phyloP scores from a whole-genome alignment of 1,284 basidiomycete genomes.

The Phylloboletellus chloephorus region DNA sequence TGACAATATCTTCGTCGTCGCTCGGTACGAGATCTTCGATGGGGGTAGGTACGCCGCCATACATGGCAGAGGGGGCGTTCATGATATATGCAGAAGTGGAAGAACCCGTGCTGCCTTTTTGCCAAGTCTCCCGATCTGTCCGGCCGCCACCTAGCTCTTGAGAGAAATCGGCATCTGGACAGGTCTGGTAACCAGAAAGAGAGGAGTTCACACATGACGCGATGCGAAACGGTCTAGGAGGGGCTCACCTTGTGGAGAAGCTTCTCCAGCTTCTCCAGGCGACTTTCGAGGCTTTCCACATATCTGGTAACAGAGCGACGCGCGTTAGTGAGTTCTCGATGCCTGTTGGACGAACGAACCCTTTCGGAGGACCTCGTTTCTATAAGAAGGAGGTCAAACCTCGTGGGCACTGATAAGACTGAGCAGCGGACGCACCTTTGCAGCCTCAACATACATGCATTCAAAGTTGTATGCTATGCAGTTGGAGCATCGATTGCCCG shows the following conservation, averaged over 20 bases:
- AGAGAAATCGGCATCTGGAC: conserved; percentile 47
- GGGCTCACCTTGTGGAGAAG: conserved; percentile 49
- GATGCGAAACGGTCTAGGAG: not conserved
- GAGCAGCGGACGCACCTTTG: conserved; percentile 47
- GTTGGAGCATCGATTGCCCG: conserved; percentile 68
- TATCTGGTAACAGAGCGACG: conserved; percentile 41
- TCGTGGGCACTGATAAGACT: not conserved
- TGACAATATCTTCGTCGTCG: conserved; percentile 32
- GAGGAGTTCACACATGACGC: not conserved
- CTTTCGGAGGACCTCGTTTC: conserved; percentile 83
- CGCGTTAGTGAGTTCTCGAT: not conserved
- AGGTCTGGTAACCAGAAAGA: conserved; percentile 37
- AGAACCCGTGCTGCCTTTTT: conserved; percentile 28
- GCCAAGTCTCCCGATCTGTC: conserved; percentile 33
- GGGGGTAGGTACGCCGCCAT: conserved; percentile 2
- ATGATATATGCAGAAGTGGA: conserved; percentile 13
- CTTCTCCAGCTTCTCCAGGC: conserved; percentile 69
- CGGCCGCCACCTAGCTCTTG: conserved; percentile 38
- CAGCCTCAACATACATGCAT: conserved; percentile 73
- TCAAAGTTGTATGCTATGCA: conserved; percentile 68
- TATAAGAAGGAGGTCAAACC: conserved; percentile 27
- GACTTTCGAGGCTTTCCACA: conserved; percentile 66
- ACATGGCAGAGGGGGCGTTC: conserved; percentile 9
- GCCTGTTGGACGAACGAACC: conserved; percentile 37
- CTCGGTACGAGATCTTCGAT: conserved; percentile 29